Conservation (phyloP, 139 green algal species). For the Haematococcus lacustris region DNA sequence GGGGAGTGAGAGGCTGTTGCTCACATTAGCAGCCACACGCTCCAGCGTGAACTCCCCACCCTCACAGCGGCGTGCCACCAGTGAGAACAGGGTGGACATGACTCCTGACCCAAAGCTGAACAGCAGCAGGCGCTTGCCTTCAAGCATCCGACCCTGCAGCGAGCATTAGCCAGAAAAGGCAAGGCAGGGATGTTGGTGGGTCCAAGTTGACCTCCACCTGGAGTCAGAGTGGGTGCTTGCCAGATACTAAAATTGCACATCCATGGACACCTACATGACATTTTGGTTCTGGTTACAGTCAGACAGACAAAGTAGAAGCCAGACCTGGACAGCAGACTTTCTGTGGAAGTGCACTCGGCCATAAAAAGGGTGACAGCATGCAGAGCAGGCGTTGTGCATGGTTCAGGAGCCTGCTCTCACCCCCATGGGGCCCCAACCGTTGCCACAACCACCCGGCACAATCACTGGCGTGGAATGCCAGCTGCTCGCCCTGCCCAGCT, state of each 20-base stretch:
- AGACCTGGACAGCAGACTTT: too few relatives aligned
- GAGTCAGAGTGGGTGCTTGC: neutral
- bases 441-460: too few relatives aligned
- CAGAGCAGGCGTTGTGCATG: too few relatives aligned
- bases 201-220: neutral
- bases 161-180: neutral
- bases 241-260: neutral
- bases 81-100: conserved; percentile 43
- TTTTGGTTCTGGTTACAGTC: too few relatives aligned
- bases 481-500: too few relatives aligned
- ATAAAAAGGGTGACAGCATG: too few relatives aligned
- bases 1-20: too few relatives aligned
- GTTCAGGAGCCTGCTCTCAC: too few relatives aligned
- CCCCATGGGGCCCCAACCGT: too few relatives aligned
- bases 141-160: neutral
- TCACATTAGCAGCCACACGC: neutral
- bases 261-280: neutral
- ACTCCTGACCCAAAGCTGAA: conserved; percentile 75
- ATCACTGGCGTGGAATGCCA: too few relatives aligned
- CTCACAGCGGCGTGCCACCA: conserved; percentile 28
- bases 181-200: neutral
- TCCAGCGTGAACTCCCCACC: conserved; percentile 31
- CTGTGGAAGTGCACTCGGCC: too few relatives aligned
- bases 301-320: too few relatives aligned
- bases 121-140: conserved; percentile 52